Evolutionary conservation across 768 basidiomycete species (phyloP).

Genomic region (Boletus vermiculosoides): DNA sequence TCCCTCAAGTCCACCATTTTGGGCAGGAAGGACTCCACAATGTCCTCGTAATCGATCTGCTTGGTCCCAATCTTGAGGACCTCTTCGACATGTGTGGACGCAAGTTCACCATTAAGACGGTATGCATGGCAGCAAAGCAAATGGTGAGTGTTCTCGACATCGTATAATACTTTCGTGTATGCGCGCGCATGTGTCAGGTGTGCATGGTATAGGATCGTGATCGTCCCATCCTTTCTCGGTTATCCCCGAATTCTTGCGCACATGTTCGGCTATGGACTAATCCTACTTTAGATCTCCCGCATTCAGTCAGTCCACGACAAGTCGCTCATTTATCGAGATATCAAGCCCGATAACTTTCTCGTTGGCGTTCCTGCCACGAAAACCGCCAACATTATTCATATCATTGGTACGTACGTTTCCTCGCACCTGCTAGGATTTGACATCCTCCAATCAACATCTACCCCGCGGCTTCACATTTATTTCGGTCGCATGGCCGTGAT

Average conservation of each 20-base stretch:
- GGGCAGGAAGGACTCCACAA: conserved; percentile 99
- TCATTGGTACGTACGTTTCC: conserved; percentile 63
- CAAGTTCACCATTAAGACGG: conserved; percentile 97
- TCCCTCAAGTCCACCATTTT: conserved; percentile 98
- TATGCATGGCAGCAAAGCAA: conserved; percentile 98
- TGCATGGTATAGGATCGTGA: background rate
- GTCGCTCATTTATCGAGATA: conserved; percentile 97
- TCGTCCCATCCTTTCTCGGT: background rate
- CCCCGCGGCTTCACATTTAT: conserved; percentile 2
- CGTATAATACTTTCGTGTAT: background rate
- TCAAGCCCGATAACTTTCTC: conserved; percentile 99
- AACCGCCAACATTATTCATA: conserved; percentile 82
- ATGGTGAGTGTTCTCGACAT: conserved; percentile 62
- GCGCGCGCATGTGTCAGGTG: background rate
- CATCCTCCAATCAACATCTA: background rate
- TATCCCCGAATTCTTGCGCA: conserved; percentile 4
- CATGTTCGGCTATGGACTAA: conserved; percentile 6
- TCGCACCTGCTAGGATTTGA: conserved; percentile 6
- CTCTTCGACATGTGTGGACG: conserved; percentile 99
- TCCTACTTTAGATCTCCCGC: conserved; percentile 73
- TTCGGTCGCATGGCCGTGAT: background rate
- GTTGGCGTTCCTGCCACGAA: conserved; percentile 93
- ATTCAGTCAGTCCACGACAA: conserved; percentile 98
- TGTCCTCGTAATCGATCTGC: conserved; percentile 87
- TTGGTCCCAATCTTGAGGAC: conserved; percentile 98